These are phyloP conservation scores for Boletus vinaceobasis DNA, from an alignment of 768 basidiomycete genomes.

Conservation along the genomic window DNA sequence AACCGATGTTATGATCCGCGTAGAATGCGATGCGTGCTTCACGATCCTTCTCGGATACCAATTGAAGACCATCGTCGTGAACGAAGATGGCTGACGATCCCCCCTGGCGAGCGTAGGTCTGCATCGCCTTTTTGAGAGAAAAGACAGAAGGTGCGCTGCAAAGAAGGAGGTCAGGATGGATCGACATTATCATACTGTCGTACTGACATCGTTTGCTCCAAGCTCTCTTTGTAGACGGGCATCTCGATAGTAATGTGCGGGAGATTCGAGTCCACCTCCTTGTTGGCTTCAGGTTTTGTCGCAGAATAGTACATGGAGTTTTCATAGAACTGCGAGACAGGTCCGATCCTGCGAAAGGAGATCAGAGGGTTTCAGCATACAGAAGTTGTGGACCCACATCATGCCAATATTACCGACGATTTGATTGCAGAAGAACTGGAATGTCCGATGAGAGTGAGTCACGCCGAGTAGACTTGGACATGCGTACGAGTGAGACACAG, in stretches of 20 bases:
- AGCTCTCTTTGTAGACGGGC: slow-evolving; percentile 85
- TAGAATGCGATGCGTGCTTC: slow-evolving; percentile 51
- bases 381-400: slow-evolving; percentile 42
- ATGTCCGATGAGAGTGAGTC: slow-evolving; percentile 1
- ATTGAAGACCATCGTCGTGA: slow-evolving; percentile 61
- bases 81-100: slow-evolving; percentile 56
- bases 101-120: slow-evolving; percentile 63
- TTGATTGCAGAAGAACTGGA: slow-evolving; percentile 72
- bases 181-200: not conserved
- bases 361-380: not conserved
- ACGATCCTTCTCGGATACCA: slow-evolving; percentile 44
- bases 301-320: slow-evolving; percentile 85
- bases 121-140: slow-evolving; percentile 59
- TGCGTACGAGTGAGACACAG: slow-evolving; percentile 69
- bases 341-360: slow-evolving; percentile 54
- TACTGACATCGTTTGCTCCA: slow-evolving; percentile 78
- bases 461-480: not conserved
- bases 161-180: not conserved
- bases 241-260: slow-evolving; percentile 80
- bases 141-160: slow-evolving; percentile 64
- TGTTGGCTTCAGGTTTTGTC: slow-evolving; percentile 54
- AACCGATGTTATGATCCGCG: slow-evolving; percentile 55
- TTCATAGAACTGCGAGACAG: slow-evolving; percentile 81
- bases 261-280: slow-evolving; percentile 57
- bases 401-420: slow-evolving; percentile 62